Conservation (phyloP, 768 basidiomycete species). For the Pisolithus albus region DNA sequence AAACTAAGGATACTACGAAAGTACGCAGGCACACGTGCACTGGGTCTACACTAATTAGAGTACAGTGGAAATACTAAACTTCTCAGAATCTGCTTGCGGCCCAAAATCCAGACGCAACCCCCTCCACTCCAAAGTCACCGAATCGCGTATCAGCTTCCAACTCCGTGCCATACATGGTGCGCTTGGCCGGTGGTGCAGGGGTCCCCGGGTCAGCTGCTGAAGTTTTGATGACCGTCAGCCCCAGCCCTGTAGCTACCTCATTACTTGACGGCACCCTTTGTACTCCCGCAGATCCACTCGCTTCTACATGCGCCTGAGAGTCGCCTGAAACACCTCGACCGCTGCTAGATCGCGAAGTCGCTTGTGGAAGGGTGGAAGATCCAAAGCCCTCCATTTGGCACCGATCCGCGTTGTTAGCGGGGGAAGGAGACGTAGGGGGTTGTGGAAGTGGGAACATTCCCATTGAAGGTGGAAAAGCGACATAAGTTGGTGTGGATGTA, state of each 20-base stretch:
- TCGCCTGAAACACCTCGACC: constrained; percentile 22
- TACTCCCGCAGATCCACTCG: constrained; percentile 19
- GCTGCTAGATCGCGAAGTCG: constrained; percentile 31
- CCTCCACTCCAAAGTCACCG: constrained; percentile 77
- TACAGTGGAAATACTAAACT: too few relatives aligned
- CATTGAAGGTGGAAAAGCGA: constrained; percentile 32
- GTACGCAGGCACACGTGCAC: too few relatives aligned
- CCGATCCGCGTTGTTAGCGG: constrained; percentile 26
- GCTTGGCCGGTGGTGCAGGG: constrained; percentile 43
- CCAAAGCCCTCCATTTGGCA: constrained; percentile 28
- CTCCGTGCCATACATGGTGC: constrained; percentile 83
- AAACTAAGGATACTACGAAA: too few relatives aligned
- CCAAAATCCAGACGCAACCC: constrained; percentile 72
- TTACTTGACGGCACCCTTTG: constrained; percentile 36
- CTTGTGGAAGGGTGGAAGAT: constrained; percentile 28
- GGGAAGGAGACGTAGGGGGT: constrained; percentile 29
- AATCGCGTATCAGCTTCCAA: constrained; percentile 77
- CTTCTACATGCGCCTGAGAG: constrained; percentile 20
- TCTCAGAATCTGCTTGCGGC: constrained; percentile 39
- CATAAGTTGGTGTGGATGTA: constrained; percentile 46
- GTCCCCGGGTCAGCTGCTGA: constrained; percentile 34
- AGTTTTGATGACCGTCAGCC: constrained; percentile 34
- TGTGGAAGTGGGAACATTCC: constrained; percentile 30
- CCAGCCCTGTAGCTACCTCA: constrained; percentile 39
- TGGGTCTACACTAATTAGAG: too few relatives aligned